Base-by-base conservation (phyloP, 2,329 filamentous ascomycete genomes). In the Epichloe elymi region DNA sequence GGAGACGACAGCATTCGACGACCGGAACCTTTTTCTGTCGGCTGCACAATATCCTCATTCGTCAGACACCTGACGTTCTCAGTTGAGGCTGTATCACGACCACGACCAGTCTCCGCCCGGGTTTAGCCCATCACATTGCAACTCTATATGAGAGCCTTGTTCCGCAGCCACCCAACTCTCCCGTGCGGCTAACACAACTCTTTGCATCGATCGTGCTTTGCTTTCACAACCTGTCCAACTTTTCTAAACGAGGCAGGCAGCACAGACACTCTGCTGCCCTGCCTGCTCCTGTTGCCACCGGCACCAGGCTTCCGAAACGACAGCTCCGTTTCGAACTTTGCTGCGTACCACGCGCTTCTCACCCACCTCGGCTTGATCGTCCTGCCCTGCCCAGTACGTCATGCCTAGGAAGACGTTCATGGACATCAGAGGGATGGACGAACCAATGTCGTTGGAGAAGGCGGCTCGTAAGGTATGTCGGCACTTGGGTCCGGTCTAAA, bases 391-490 rank as follows among this genome's bases (percentile, higher is more conserved):
- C 10, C 17, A 7, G 10, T 14, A 6, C 41, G 38, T 37, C 42
- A 51, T 51, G 49, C 43, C 49, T 8, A 45, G 49, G 12, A 46
- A 33, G 20, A 6, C 41, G 5, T 51, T 37, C 17, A 36, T 46
- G 26, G 43, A 46, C 26, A 41, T 23, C 11, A 46, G 38, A 19
- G 41, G 36, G 2, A 41, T 46, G 35, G 14, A 40, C 10, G 42
- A 50, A 2, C 35, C 48, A 33, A 33, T 30, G 30, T 19, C 3
- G 5, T 17, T 43, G 36, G 48, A 45, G 2, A 50, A 46, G 42
- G 42, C 15, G 6, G 41, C 48, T 8, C 36, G 23, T n/a, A 51
- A 46, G 49, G 49, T 51, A 51, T 26, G 42, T 19, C n/a, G 3
- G 36, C 30, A 4, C 44, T 14, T 8, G 17, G 1, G 2, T 7